Percentiles rank a stretch among this genome's conserved stretches.
Conservation (phyloP, 73 alveolate genomes). For the Uronychia binucleata region DNA sequence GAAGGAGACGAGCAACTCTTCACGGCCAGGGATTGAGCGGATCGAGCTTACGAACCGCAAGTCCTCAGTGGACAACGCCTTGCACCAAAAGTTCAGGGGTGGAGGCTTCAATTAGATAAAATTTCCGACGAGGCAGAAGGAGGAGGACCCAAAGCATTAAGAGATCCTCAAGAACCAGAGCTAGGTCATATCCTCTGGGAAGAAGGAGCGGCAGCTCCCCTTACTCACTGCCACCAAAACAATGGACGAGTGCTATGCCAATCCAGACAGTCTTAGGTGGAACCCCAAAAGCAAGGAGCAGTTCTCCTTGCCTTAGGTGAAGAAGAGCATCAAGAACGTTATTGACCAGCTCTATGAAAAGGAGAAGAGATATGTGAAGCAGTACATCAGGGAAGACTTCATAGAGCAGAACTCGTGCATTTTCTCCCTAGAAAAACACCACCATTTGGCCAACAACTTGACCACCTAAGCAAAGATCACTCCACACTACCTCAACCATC, state of each 20-base stretch:
- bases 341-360: slow-evolving; percentile 43
- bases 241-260: background rate
- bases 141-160: background rate
- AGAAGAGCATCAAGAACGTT: slow-evolving; percentile 31
- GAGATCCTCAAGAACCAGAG: background rate
- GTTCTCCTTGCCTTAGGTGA: slow-evolving; percentile 15
- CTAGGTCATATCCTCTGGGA: background rate
- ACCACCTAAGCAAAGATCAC: too few relatives aligned
- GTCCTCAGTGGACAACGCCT: background rate
- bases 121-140: background rate
- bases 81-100: background rate
- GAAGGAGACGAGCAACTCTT: background rate
- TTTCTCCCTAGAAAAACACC: background rate
- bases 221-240: background rate
- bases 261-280: background rate
- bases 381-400: background rate
- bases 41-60: background rate
- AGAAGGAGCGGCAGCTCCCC: background rate
- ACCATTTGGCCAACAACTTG: background rate
- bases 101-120: background rate
- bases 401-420: background rate
- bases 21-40: background rate
- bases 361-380: slow-evolving; percentile 22
- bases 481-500: too few relatives aligned
- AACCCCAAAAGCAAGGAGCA: background rate